phyloP scores from a whole-genome alignment of 2,329 filamentous ascomycete genomes.

The Apiospora phragmitis region DNA sequence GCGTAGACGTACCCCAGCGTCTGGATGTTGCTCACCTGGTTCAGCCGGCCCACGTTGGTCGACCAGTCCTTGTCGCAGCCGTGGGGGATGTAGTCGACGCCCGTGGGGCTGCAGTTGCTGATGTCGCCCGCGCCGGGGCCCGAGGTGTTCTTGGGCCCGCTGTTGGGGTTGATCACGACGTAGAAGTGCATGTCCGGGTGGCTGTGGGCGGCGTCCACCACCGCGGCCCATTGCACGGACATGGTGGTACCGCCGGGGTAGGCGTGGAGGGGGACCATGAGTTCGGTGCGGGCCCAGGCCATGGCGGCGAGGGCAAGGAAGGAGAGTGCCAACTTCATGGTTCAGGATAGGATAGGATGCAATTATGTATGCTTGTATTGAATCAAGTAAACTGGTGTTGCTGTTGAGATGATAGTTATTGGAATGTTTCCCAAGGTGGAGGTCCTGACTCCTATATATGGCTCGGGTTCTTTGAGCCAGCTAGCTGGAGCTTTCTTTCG shows the following conservation, averaged over 20 bases:
- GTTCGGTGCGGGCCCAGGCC: no score
- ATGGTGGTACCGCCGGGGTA: not conserved
- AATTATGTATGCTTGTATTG: no score
- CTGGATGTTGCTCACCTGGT: conserved; percentile 19
- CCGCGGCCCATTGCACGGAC: conserved; percentile 15
- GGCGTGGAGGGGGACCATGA: no score
- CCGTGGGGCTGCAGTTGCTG: not conserved
- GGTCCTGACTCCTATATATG: no score
- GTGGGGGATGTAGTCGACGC: conserved; percentile 13
- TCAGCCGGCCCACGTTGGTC: conserved; percentile 18
- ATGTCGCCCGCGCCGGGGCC: not conserved
- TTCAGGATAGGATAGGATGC: not conserved
- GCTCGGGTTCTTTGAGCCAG: no score
- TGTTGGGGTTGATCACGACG: conserved; percentile 20
- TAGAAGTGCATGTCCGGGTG: conserved; percentile 19
- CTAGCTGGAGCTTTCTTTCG: no score
- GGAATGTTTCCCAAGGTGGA: no score
- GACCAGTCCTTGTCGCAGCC: conserved; percentile 23
- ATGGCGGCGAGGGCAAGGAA: no score
- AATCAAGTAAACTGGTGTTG: no score
- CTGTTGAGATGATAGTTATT: no score
- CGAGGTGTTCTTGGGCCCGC: conserved; percentile 17
- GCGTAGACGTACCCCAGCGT: conserved; percentile 20
- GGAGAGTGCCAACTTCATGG: not conserved
- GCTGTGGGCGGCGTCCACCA: conserved; percentile 16